Evolutionary conservation across 495 filamentous ascomycete species (phyloP).

Genomic region (Penicillium atrosanguineum): DNA sequence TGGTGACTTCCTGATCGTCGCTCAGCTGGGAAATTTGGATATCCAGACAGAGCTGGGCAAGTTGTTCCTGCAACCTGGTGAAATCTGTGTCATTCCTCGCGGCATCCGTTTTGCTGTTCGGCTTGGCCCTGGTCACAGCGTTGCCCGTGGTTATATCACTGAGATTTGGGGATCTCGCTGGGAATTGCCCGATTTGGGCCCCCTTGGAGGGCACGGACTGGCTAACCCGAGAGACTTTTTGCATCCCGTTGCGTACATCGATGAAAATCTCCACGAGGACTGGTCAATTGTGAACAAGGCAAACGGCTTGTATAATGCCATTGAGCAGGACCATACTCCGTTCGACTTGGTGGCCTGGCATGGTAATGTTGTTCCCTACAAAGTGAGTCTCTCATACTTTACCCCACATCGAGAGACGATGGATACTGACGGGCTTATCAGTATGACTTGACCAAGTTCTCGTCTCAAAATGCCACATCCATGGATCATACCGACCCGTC

Average conservation of each 20-base stretch:
- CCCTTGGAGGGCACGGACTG: conserved; percentile 37
- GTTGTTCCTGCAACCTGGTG: conserved; percentile 41
- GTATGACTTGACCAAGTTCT: conserved; percentile 44
- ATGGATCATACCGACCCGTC: conserved; percentile 45
- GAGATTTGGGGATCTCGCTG: conserved; percentile 42
- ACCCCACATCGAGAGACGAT: not conserved
- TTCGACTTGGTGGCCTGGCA: conserved; percentile 45
- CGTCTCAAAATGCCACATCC: conserved; percentile 39
- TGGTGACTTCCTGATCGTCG: conserved; percentile 41
- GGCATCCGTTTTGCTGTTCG: conserved; percentile 34
- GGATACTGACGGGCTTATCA: not conserved
- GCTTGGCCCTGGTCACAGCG: conserved; percentile 16
- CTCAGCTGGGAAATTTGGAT: conserved; percentile 40
- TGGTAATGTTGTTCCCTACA: conserved; percentile 45
- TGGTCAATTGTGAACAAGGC: conserved; percentile 38
- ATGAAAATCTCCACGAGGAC: conserved; percentile 35
- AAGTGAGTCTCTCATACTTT: conserved; percentile 16
- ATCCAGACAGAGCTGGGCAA: conserved; percentile 43
- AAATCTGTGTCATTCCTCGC: conserved; percentile 42
- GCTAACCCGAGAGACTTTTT: conserved; percentile 43
- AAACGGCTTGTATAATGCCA: conserved; percentile 34
- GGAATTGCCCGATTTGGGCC: conserved; percentile 41
- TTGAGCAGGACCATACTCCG: conserved; percentile 41
- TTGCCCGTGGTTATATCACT: conserved; percentile 38
- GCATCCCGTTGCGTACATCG: conserved; percentile 40